Percentiles rank a stretch among this genome's conserved stretches.
These are phyloP conservation scores for Rhodotorula diobovata DNA, from an alignment of 768 basidiomycete genomes.

Conservation along the genomic window DNA sequence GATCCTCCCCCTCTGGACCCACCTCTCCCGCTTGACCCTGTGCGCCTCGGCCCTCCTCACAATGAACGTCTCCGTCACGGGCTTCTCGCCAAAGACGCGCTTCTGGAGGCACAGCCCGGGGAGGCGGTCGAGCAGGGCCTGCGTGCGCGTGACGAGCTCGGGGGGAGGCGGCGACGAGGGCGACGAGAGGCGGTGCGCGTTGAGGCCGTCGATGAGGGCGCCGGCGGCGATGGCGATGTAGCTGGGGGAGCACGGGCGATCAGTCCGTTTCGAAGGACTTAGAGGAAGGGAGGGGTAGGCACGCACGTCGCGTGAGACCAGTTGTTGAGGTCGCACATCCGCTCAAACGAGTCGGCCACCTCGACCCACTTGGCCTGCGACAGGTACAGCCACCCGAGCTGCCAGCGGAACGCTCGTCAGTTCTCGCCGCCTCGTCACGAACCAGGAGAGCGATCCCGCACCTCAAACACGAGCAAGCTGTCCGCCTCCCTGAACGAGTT, in stretches of 20 bases:
- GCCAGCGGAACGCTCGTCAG: neutral
- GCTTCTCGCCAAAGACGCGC: constrained; percentile 30
- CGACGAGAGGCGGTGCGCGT: neutral
- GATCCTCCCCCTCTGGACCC: constrained; percentile 13
- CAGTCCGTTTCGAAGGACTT: no score
- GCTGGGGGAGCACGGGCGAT: neutral
- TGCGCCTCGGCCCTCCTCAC: constrained; percentile 9
- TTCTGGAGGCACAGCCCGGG: constrained; percentile 27
- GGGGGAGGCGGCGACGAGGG: neutral
- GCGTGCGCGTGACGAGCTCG: constrained; percentile 13
- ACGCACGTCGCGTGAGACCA: constrained; percentile 27
- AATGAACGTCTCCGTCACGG: constrained; percentile 31
- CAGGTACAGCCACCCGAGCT: constrained; percentile 38
- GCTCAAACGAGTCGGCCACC: constrained; percentile 19
- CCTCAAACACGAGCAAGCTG: constrained; percentile 36
- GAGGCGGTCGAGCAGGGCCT: constrained; percentile 4
- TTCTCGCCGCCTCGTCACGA: no score
- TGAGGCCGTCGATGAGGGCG: constrained; percentile 28
- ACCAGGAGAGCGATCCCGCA: neutral
- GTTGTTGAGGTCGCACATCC: constrained; percentile 26
- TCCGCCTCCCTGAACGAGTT: constrained; percentile 35
- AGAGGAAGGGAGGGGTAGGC: no score
- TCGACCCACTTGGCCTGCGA: constrained; percentile 22
- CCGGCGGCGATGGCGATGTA: constrained; percentile 25
- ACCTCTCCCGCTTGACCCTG: constrained; percentile 20